Conservation (phyloP, 164 flowering plant species). For the Houttuynia cordata region DNA sequence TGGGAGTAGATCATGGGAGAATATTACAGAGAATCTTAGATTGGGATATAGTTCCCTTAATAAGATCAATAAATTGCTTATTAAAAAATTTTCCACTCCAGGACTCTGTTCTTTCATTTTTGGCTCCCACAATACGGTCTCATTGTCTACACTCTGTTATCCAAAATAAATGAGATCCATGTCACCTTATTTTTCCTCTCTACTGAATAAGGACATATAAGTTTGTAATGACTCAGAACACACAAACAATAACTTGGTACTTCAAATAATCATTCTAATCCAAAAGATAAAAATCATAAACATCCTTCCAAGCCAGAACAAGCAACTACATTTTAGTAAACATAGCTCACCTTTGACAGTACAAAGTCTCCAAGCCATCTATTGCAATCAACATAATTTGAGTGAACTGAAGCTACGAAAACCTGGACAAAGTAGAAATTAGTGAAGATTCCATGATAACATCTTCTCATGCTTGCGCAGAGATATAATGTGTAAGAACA, state of each 20-base stretch:
- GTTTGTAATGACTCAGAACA: neutral
- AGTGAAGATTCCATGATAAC: neutral
- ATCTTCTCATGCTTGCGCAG: neutral
- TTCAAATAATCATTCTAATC: too few species aligned
- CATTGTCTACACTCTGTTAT: conserved; percentile 93
- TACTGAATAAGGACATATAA: neutral
- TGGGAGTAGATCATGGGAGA: too few species aligned
- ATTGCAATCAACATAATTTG: conserved; percentile 95
- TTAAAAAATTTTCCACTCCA: conserved; percentile 51
- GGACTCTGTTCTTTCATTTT: conserved; percentile 82
- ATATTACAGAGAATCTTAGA: too few species aligned
- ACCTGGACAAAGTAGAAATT: conserved; percentile 33
- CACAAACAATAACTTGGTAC: neutral
- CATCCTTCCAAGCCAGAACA: neutral
- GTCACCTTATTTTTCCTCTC: neutral
- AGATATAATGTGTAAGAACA: conserved; percentile 6
- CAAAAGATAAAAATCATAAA: neutral
- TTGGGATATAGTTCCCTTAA: too few species aligned
- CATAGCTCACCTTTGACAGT: conserved; percentile 64
- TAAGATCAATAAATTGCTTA: neutral
- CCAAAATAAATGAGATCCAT: conserved; percentile 5
- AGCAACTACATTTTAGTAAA: neutral
- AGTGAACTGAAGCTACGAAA: conserved; percentile 76
- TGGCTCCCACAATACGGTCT: conserved; percentile 93
- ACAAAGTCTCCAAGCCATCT: conserved; percentile 98